Evolutionary conservation across 331 rosid genomes (phyloP).

Genomic region (Quercus tomentella): DNA sequence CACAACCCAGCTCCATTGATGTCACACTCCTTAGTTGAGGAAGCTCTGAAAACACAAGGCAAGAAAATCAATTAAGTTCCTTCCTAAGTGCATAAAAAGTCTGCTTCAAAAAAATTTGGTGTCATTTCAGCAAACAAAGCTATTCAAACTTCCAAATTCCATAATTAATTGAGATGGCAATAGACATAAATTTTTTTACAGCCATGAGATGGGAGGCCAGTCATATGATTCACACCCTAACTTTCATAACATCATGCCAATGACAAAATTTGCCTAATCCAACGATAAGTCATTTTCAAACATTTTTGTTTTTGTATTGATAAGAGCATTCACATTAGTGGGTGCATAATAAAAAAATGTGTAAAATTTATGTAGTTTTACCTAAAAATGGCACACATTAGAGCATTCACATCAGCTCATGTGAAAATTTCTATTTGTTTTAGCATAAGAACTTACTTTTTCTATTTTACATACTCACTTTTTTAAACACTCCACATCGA

Average conservation of each 20-base stretch:
- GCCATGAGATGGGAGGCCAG: not conserved
- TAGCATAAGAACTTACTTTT: too few relatives aligned
- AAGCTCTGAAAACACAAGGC: slow-evolving; percentile 50
- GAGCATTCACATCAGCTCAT: too few relatives aligned
- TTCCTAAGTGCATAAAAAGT: not conserved
- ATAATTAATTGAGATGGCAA: not conserved
- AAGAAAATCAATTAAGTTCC: not conserved
- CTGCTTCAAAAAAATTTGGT: not conserved
- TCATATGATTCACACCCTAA: not conserved
- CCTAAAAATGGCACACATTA: too few relatives aligned
- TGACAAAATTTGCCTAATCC: not conserved
- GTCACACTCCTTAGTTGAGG: slow-evolving; percentile 71
- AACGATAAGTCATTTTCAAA: not conserved
- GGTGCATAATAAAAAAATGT: too few relatives aligned
- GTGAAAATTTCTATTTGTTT: too few relatives aligned
- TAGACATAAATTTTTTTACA: not conserved
- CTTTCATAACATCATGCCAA: not conserved
- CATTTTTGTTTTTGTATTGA: not conserved
- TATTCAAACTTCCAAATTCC: not conserved
- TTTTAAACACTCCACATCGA: too few relatives aligned
- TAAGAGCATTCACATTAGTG: too few relatives aligned
- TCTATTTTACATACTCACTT: too few relatives aligned
- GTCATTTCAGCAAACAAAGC: not conserved
- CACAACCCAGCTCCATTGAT: slow-evolving; percentile 92
- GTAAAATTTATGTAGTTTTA: too few relatives aligned